Percentiles rank a stretch among this genome's conserved stretches.
Evolutionary conservation across 2,329 filamentous ascomycete species (phyloP).

Genomic region (Apiospora arundinis): DNA sequence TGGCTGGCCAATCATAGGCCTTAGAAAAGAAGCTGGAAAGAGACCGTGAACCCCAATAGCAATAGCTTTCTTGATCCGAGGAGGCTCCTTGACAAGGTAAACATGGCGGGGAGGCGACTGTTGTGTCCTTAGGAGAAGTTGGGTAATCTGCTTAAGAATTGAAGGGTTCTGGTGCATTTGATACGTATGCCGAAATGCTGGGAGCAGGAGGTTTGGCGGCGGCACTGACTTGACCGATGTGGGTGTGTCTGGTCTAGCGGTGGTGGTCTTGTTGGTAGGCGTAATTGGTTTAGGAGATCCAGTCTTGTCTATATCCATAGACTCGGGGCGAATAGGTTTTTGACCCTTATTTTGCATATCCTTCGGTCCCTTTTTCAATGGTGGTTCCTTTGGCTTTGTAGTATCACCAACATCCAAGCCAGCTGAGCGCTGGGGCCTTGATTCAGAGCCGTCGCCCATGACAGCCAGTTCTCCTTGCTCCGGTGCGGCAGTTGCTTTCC

Average conservation of each 20-base stretch:
- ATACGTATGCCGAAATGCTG: slow-evolving; percentile 74
- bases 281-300: slow-evolving; percentile 43
- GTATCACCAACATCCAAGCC: slow-evolving; percentile 49
- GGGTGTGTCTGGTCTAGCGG: slow-evolving; percentile 39
- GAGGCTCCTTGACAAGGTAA: slow-evolving; percentile 70
- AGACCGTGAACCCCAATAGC: slow-evolving; percentile 95
- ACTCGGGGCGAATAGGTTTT: slow-evolving; percentile 54
- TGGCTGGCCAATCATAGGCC: slow-evolving; percentile 91
- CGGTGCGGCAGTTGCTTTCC: slow-evolving; percentile 37
- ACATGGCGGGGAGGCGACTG: slow-evolving; percentile 72
- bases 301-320: slow-evolving; percentile 51
- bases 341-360: slow-evolving; percentile 44
- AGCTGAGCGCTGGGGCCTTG: slow-evolving; percentile 56
- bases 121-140: slow-evolving; percentile 62
- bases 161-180: slow-evolving; percentile 70
- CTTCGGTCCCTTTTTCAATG: slow-evolving; percentile 36
- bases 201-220: slow-evolving; percentile 68
- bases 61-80: slow-evolving; percentile 81
- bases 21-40: slow-evolving; percentile 85
- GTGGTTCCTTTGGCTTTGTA: slow-evolving; percentile 41
- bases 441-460: slow-evolving; percentile 62
- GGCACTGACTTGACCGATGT: slow-evolving; percentile 47
- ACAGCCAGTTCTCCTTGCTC: slow-evolving; percentile 63
- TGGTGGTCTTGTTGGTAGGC: slow-evolving; percentile 37
- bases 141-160: slow-evolving; percentile 69